A percentile compares a stretch with the other conserved stretches of the same genome.
Conservation (phyloP, 441 rosid species). For the Aleurites moluccanus region DNA sequence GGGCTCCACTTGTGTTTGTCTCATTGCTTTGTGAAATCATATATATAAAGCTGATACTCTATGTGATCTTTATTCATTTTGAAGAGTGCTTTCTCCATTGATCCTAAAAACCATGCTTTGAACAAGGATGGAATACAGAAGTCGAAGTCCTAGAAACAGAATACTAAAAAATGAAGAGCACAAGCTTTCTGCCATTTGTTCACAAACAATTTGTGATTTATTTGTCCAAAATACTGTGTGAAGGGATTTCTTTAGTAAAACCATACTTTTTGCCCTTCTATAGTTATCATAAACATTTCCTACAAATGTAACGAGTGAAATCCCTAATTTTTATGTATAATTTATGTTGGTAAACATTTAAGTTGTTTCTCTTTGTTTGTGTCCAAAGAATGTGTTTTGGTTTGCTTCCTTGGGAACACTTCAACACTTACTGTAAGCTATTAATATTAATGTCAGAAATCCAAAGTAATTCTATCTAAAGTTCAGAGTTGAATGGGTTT, state of each 20-base stretch:
- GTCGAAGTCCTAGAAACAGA: neutral
- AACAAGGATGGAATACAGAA: neutral
- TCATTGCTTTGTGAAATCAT: neutral
- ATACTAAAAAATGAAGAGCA: neutral
- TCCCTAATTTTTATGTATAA: neutral
- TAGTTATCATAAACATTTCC: neutral
- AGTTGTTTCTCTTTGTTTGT: constrained; percentile 1
- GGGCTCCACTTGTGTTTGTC: neutral
- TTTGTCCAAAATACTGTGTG: neutral
- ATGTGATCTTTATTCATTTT: neutral
- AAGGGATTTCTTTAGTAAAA: neutral
- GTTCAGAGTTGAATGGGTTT: neutral
- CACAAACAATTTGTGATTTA: neutral
- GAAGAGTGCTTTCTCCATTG: neutral
- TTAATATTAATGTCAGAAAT: neutral
- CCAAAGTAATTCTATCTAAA: neutral
- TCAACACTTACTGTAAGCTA: neutral
- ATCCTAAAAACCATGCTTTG: neutral
- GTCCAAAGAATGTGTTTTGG: neutral
- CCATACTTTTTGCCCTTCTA: neutral
- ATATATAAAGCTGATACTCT: no score
- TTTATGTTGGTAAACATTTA: neutral
- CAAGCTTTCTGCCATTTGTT: neutral
- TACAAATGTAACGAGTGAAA: neutral
- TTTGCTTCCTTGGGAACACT: neutral